A percentile compares a stretch with the other conserved stretches of the same genome.
Conservation (phyloP, 2,329 filamentous ascomycete species). For the Triangularia verruculosa region DNA sequence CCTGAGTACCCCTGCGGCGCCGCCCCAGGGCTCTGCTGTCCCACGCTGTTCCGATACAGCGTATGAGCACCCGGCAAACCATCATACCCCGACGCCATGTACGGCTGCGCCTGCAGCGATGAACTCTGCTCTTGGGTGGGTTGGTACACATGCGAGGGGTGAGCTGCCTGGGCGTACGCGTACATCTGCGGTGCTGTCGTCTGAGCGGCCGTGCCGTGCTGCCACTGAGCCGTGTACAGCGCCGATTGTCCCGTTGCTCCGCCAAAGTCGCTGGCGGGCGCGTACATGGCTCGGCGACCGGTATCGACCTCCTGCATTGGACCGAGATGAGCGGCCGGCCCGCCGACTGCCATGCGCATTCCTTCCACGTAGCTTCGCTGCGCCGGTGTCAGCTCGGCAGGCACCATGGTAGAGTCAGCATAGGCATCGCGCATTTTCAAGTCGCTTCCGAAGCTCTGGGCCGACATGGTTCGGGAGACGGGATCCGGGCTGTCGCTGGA, state of each 20-base stretch:
- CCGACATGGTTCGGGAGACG: constrained; percentile 34
- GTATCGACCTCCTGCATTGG: not conserved
- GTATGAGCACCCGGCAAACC: constrained; percentile 9
- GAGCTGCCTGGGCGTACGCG: not conserved
- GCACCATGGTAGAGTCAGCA: not conserved
- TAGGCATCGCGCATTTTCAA: constrained; percentile 40
- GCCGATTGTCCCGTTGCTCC: not conserved
- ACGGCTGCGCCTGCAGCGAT: constrained; percentile 4
- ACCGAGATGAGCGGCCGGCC: not conserved
- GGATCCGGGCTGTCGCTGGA: constrained; percentile 24
- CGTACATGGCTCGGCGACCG: not conserved
- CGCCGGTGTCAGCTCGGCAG: not conserved
- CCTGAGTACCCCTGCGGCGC: constrained; percentile 9
- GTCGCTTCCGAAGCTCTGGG: constrained; percentile 41
- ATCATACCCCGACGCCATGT: constrained; percentile 11
- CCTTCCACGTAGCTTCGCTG: not conserved
- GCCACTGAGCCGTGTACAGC: not conserved
- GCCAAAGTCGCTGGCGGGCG: not conserved
- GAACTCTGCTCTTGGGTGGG: constrained; percentile 4
- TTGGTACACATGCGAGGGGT: constrained; percentile 11
- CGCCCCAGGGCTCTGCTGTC: constrained; percentile 7
- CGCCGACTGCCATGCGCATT: not conserved
- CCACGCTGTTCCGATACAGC: constrained; percentile 9
- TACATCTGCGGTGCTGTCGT: not conserved
- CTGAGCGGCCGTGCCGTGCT: not conserved